These are phyloP conservation scores for Raddia distichophylla DNA, from an alignment of 176 grass and related monocot species.

Conservation along the genomic window DNA sequence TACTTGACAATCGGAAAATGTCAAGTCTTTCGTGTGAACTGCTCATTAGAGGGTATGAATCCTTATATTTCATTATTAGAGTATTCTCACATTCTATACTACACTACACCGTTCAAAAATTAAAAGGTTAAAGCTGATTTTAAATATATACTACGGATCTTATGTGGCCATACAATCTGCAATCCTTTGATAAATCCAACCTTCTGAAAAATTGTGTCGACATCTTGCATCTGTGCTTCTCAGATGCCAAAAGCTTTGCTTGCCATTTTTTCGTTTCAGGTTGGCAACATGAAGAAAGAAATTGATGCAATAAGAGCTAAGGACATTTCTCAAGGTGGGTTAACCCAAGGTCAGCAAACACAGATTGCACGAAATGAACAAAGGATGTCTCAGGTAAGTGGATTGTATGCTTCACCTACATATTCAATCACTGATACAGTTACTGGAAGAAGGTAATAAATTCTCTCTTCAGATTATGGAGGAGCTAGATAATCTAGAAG, in stretches of 20 bases:
- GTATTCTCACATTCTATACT: not conserved
- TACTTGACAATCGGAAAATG: not conserved
- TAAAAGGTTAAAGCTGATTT: not conserved
- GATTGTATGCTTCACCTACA: conserved; percentile 16
- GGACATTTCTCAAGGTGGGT: conserved; percentile 95
- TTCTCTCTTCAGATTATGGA: conserved; percentile 79
- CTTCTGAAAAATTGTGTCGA: not conserved
- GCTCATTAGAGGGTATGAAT: not conserved
- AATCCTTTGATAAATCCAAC: not conserved
- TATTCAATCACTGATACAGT: conserved; percentile 15
- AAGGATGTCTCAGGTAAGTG: conserved; percentile 79
- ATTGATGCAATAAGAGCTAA: conserved; percentile 93
- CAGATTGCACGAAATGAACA: conserved; percentile 98
- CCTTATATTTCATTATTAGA: conserved; percentile 6
- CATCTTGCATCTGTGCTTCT: conserved; percentile 1
- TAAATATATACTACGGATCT: not conserved
- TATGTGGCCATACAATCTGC: not conserved
- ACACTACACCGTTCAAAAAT: not conserved
- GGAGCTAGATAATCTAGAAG: conserved; percentile 94
- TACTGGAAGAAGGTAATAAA: conserved; percentile 19
- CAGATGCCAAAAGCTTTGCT: conserved; percentile 11
- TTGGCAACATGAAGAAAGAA: conserved; percentile 98
- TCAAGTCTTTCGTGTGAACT: not conserved
- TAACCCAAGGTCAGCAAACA: conserved; percentile 99
- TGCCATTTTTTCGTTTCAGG: conserved; percentile 46